Conservation (phyloP, 225 moss, liverwort and hornwort genomes). For the Polytrichum formosum region DNA sequence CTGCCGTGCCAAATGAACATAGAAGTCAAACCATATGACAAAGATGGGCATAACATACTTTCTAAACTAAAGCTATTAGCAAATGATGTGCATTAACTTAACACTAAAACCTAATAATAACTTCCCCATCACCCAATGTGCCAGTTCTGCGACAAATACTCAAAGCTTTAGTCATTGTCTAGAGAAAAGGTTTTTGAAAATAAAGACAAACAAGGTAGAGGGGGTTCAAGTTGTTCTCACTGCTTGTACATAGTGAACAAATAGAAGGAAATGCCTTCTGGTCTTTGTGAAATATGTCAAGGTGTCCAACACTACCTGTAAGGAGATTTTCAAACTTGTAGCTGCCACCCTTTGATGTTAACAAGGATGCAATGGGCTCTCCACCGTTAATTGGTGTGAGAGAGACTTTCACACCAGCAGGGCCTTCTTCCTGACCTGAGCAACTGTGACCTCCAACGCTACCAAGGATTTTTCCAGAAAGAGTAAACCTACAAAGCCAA, state of each 20-base stretch:
- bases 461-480: slow-evolving; percentile 69
- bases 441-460: slow-evolving; percentile 64
- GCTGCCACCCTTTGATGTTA: slow-evolving; percentile 58
- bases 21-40: not conserved
- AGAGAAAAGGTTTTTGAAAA: too few species aligned
- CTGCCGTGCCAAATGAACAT: slow-evolving; percentile 23
- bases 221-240: too few species aligned
- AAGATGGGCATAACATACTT: not conserved
- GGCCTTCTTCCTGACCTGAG: slow-evolving; percentile 54
- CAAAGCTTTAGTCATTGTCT: too few species aligned
- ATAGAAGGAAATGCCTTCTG: not conserved
- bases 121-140: too few species aligned
- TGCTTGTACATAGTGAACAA: not conserved
- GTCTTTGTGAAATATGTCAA: not conserved
- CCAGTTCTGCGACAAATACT: too few species aligned
- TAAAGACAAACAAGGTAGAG: too few species aligned
- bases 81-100: too few species aligned
- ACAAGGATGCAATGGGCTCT: slow-evolving; percentile 29
- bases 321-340: slow-evolving; percentile 73
- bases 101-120: too few species aligned
- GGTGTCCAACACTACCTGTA: slow-evolving; percentile 31
- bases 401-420: slow-evolving; percentile 58
- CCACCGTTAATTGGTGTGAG: slow-evolving; percentile 33
- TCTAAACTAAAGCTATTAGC: too few species aligned
- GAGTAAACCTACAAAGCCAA: slow-evolving; percentile 42